A percentile compares a stretch with the other conserved stretches of the same genome.
Conservation (phyloP, 208 protist genomes). For the Crithidia thermophila region DNA sequence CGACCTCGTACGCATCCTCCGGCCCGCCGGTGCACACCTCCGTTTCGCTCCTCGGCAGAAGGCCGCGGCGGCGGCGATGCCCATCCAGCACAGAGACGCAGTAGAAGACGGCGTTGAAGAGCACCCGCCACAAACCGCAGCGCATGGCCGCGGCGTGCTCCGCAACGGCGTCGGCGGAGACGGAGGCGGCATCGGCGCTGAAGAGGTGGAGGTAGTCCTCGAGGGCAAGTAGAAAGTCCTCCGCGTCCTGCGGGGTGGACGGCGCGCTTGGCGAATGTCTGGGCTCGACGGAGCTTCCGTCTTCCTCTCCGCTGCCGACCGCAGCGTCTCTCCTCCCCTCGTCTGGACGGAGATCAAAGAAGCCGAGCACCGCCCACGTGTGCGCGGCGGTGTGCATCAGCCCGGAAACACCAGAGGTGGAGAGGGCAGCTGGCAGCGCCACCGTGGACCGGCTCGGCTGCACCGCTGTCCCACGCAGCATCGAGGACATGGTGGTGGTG, state of each 20-base stretch:
- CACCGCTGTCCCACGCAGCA: background rate
- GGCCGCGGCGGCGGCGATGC: slow-evolving; percentile 14
- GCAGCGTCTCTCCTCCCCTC: background rate
- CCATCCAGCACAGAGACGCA: slow-evolving; percentile 43
- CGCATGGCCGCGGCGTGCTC: slow-evolving; percentile 18
- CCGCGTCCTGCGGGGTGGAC: slow-evolving; percentile 17
- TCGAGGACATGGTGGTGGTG: background rate
- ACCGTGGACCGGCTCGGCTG: background rate
- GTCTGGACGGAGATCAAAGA: slow-evolving; percentile 38
- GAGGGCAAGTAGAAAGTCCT: slow-evolving; percentile 19
- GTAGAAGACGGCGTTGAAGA: slow-evolving; percentile 77
- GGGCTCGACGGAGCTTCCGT: background rate
- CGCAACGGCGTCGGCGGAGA: background rate
- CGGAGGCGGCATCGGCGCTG: background rate
- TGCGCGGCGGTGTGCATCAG: slow-evolving; percentile 39
- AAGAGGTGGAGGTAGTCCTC: slow-evolving; percentile 19
- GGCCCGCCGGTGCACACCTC: slow-evolving; percentile 34
- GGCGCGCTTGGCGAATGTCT: background rate
- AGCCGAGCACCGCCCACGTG: slow-evolving; percentile 58
- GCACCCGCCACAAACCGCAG: slow-evolving; percentile 50
- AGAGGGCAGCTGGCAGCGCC: slow-evolving; percentile 19
- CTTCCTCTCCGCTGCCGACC: background rate
- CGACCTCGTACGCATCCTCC: slow-evolving; percentile 40
- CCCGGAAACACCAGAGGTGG: slow-evolving; percentile 32
- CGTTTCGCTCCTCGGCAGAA: slow-evolving; percentile 13